phyloP scores from a whole-genome alignment of 345 rosid species.

The Brassica nigra region DNA sequence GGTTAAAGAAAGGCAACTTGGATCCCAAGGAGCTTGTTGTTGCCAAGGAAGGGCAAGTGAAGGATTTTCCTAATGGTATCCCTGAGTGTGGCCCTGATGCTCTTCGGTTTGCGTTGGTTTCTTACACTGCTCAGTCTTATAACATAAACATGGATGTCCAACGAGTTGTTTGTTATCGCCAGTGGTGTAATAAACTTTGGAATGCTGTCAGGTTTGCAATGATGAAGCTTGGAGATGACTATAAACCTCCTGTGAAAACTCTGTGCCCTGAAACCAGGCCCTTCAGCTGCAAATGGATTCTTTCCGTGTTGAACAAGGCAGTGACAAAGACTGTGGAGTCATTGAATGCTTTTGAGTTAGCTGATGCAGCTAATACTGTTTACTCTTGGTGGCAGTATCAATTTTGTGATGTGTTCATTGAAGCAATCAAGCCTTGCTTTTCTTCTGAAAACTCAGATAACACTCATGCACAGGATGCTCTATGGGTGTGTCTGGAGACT shows the following conservation, averaged over 20 bases:
- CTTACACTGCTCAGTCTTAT: constrained; percentile 89
- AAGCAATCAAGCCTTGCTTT: constrained; percentile 76
- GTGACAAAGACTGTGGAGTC: constrained; percentile 55
- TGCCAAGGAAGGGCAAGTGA: neutral
- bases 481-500: constrained; percentile 75
- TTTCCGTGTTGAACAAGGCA: constrained; percentile 71
- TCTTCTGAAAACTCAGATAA: constrained; percentile 31
- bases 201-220: constrained; percentile 87
- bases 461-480: constrained; percentile 49
- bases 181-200: constrained; percentile 94
- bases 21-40: neutral
- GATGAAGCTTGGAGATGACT: constrained; percentile 73
- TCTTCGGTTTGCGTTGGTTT: constrained; percentile 53
- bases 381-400: constrained; percentile 92
- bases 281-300: constrained; percentile 80
- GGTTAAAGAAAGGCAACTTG: neutral
- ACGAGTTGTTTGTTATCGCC: constrained; percentile 87
- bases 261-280: constrained; percentile 47
- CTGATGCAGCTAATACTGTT: constrained; percentile 65
- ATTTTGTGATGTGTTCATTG: constrained; percentile 85
- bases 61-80: neutral
- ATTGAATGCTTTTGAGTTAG: constrained; percentile 59
- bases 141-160: constrained; percentile 82
- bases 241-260: constrained; percentile 48
- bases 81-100: neutral